These are phyloP conservation scores for Wickerhamiella cacticola DNA, from an alignment of 805 yeast species.

Conservation along the genomic window DNA sequence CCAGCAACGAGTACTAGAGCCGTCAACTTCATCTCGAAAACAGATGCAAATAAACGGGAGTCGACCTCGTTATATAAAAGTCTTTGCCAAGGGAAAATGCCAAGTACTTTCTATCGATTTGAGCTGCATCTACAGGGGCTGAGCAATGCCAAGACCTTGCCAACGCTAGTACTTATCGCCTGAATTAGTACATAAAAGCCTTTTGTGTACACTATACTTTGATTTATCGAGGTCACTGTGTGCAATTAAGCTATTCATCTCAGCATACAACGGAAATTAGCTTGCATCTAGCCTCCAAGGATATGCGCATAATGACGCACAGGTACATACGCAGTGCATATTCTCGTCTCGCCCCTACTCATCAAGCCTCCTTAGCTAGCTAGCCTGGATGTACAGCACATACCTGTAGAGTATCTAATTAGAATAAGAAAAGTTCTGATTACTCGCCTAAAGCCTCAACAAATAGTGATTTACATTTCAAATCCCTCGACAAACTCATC, in stretches of 20 bases:
- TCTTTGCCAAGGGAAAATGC: background rate
- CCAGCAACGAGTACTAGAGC: background rate
- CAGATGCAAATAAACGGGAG: background rate
- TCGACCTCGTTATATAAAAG: background rate
- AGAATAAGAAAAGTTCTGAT: background rate
- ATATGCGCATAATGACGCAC: no score
- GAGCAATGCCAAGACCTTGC: background rate
- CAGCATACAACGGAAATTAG: no score
- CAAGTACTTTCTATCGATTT: background rate
- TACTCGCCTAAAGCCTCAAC: background rate
- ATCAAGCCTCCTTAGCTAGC: no score
- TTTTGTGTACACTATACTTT: no score
- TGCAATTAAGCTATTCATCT: no score
- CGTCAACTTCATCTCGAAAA: background rate
- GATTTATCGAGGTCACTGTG: no score
- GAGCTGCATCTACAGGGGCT: background rate
- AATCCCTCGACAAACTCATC: slow-evolving; percentile 74
- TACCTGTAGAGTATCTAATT: background rate
- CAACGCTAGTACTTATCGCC: no score
- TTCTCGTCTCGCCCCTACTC: no score
- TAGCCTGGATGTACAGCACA: no score
- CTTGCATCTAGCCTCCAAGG: no score
- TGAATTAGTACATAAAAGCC: no score
- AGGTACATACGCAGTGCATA: no score
- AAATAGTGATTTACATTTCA: slow-evolving; percentile 59